A percentile compares a stretch with the other conserved stretches of the same genome.
phyloP scores from a whole-genome alignment of 1,284 basidiomycete species.

The Sphaerobolus stellatus region DNA sequence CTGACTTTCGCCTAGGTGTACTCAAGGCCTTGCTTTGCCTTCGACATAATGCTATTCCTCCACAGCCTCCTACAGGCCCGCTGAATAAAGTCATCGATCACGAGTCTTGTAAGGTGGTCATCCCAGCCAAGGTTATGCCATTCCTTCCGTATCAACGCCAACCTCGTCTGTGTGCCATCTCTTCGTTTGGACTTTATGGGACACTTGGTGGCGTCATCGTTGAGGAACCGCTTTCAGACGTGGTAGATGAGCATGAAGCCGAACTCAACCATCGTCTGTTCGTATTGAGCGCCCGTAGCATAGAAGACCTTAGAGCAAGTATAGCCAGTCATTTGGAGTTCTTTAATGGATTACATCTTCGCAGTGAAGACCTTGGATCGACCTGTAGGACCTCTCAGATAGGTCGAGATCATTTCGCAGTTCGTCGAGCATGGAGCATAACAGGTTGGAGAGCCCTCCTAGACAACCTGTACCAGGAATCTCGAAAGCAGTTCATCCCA shows the following conservation, averaged over 20 bases:
- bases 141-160: not conserved
- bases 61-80: constrained; percentile 11
- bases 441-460: constrained; percentile 1
- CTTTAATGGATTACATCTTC: not conserved
- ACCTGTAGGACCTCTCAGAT: constrained; percentile 14
- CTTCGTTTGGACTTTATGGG: constrained; percentile 18
- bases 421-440: constrained; percentile 10
- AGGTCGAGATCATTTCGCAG: constrained; percentile 10
- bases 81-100: constrained; percentile 14
- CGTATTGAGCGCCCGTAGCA: constrained; percentile 8
- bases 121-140: constrained; percentile 7
- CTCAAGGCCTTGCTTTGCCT: constrained; percentile 17
- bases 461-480: not conserved
- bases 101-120: not conserved
- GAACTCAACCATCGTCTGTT: not conserved
- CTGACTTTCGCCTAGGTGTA: constrained; percentile 10
- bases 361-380: not conserved
- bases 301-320: not conserved
- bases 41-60: constrained; percentile 15
- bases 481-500: not conserved
- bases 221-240: not conserved
- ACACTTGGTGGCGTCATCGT: constrained; percentile 17
- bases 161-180: constrained; percentile 9
- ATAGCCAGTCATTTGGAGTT: constrained; percentile 4
- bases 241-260: not conserved